Percentiles rank a stretch among this genome's conserved stretches.
These are phyloP conservation scores for Boletus sp. DNA, from an alignment of 768 basidiomycete species.

Conservation along the genomic window DNA sequence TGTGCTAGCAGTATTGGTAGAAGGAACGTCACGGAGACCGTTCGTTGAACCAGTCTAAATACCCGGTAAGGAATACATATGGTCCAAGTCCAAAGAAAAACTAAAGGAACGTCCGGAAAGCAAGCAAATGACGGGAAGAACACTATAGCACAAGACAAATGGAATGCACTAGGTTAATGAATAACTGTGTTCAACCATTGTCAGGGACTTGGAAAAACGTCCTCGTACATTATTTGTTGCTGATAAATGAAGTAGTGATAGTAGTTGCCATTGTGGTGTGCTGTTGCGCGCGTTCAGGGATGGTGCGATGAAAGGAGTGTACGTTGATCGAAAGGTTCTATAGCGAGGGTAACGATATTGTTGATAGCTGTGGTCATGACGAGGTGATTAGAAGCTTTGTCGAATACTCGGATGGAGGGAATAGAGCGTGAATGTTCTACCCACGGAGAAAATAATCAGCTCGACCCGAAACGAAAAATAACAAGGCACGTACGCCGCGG, in stretches of 20 bases:
- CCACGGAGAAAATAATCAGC: background rate
- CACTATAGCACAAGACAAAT: conserved; percentile 1
- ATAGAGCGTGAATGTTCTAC: background rate
- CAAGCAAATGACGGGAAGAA: background rate
- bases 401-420: conserved; percentile 1
- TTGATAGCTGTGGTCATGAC: background rate
- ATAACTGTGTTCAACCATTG: background rate
- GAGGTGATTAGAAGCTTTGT: background rate
- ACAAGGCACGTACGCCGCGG: conserved; percentile 8
- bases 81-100: background rate
- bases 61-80: background rate
- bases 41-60: background rate
- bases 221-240: conserved; percentile 13
- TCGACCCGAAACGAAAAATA: background rate
- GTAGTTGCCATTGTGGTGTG: background rate
- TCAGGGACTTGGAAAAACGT: background rate
- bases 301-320: conserved; percentile 1
- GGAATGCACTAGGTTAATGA: background rate
- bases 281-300: background rate
- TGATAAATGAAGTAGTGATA: conserved; percentile 4
- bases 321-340: background rate
- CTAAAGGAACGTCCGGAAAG: background rate
- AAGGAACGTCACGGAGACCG: background rate
- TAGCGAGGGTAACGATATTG: background rate
- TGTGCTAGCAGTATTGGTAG: background rate